These are phyloP conservation scores for Phialophora verrucosa DNA, from an alignment of 2,329 filamentous ascomycete species.

Conservation along the genomic window DNA sequence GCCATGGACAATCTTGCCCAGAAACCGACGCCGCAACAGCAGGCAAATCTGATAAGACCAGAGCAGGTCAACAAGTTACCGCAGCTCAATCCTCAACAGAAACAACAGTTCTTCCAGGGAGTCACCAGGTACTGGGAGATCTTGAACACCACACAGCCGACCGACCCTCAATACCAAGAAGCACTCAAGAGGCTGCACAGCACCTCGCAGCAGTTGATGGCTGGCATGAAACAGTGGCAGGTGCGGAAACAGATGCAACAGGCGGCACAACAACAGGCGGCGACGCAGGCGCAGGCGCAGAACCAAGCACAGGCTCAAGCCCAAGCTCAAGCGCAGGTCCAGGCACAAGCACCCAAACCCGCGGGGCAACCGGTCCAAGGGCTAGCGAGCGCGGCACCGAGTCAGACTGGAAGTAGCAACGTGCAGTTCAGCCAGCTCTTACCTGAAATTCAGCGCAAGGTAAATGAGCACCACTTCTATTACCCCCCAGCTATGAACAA, in stretches of 20 bases:
- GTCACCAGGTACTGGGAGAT: slow-evolving; percentile 62
- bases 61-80: slow-evolving; percentile 60
- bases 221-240: slow-evolving; percentile 56
- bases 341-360: slow-evolving; percentile 28
- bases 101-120: slow-evolving; percentile 60
- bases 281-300: slow-evolving; percentile 25
- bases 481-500: slow-evolving; percentile 53
- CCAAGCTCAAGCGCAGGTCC: slow-evolving; percentile 20
- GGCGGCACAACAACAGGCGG: slow-evolving; percentile 30
- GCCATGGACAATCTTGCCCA: slow-evolving; percentile 26
- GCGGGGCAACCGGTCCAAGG: slow-evolving; percentile 12
- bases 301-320: slow-evolving; percentile 18
- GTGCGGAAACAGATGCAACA: slow-evolving; percentile 45
- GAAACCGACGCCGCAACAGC: slow-evolving; percentile 44
- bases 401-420: slow-evolving; percentile 44
- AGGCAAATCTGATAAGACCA: slow-evolving; percentile 57
- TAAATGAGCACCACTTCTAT: slow-evolving; percentile 52
- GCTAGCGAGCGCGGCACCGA: slow-evolving; percentile 24
- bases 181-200: slow-evolving; percentile 59
- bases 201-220: slow-evolving; percentile 59
- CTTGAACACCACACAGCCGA: slow-evolving; percentile 55
- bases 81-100: slow-evolving; percentile 60
- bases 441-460: slow-evolving; percentile 54
- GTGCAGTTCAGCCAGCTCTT: slow-evolving; percentile 51
- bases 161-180: slow-evolving; percentile 56